Conservation (phyloP, 2,329 filamentous ascomycete species). For the Elsinoe batatas region DNA sequence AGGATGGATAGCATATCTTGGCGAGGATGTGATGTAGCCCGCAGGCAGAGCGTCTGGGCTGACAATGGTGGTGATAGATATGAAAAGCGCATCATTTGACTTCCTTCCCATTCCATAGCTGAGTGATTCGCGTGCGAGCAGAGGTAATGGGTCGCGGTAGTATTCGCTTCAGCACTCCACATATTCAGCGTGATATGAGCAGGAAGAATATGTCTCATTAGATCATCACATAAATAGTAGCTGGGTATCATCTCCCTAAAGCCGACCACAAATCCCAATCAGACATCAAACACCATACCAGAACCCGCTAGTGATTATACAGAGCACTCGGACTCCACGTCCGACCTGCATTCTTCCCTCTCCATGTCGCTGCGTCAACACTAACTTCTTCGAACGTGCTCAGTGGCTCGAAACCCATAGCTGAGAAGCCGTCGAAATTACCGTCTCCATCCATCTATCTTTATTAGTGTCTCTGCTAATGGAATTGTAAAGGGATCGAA, state of each 20-base stretch:
- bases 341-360: conserved; percentile 2
- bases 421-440: conserved; percentile 60
- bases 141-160: too few relatives aligned
- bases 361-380: conserved; percentile 55
- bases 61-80: too few relatives aligned
- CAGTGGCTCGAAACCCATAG: conserved; percentile 70
- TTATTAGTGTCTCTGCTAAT: conserved; percentile 22
- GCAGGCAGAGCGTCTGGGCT: too few relatives aligned
- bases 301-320: neutral
- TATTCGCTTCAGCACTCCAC: too few relatives aligned
- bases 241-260: neutral
- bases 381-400: conserved; percentile 77
- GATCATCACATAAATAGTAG: neutral
- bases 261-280: neutral
- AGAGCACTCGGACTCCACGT: conserved; percentile 35
- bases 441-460: conserved; percentile 59
- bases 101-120: too few relatives aligned
- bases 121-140: too few relatives aligned
- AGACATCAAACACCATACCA: neutral
- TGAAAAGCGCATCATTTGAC: too few relatives aligned
- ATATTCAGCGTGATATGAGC: neutral
- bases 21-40: too few relatives aligned
- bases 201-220: neutral
- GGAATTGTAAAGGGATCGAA: conserved; percentile 17
- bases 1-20: neutral